Conservation (phyloP, 805 yeast genomes). For the Kodamaea neixiangensis region DNA sequence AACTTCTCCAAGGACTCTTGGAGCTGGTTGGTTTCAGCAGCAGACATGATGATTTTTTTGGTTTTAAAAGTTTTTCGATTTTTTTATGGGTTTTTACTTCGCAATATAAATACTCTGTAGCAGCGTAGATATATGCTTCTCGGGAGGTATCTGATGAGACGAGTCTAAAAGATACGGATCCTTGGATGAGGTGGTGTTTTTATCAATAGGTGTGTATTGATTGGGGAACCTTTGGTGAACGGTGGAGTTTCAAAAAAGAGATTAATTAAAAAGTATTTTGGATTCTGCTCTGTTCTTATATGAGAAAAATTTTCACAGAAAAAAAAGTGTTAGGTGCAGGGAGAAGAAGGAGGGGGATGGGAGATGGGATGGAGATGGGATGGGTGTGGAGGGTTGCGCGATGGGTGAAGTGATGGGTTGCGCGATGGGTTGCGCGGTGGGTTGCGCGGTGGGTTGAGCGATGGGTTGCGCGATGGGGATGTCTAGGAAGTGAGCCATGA, state of each 20-base stretch:
- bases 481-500: too few relatives aligned
- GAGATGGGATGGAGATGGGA: background rate
- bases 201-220: conserved; percentile 3
- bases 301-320: conserved; percentile 4
- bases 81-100: conserved; percentile 17
- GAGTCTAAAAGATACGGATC: conserved; percentile 4
- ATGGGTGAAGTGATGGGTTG: too few relatives aligned
- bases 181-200: background rate
- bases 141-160: conserved; percentile 4
- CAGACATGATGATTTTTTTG: conserved; percentile 24
- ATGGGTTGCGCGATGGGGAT: too few relatives aligned
- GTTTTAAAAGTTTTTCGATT: conserved; percentile 13
- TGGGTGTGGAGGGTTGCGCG: background rate
- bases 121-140: conserved; percentile 1
- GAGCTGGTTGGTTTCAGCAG: conserved; percentile 46
- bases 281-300: background rate
- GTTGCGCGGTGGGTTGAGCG: too few relatives aligned
- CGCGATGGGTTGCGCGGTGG: too few relatives aligned
- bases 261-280: background rate
- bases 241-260: conserved; percentile 2
- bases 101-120: conserved; percentile 5
- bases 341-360: background rate
- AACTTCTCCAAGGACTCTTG: conserved; percentile 51
- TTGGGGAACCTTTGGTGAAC: conserved; percentile 4
- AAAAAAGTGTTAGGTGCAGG: conserved; percentile 3